These are phyloP conservation scores for Trichodelitschia bisporula DNA, from an alignment of 495 filamentous ascomycete genomes.

Conservation along the genomic window DNA sequence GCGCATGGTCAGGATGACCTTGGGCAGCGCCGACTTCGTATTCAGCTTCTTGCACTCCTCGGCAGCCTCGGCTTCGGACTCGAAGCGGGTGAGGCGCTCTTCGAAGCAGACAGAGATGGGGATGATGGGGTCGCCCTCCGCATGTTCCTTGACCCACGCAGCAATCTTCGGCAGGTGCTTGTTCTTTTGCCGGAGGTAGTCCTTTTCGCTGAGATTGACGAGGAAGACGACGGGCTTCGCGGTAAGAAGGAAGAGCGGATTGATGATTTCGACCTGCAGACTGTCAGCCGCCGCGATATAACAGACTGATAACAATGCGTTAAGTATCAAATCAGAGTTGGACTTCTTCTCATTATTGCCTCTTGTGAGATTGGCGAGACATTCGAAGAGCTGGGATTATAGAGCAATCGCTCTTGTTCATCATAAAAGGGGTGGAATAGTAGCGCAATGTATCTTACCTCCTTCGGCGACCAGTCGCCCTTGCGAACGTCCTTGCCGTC, in stretches of 20 bases:
- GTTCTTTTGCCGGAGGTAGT: slow-evolving; percentile 98
- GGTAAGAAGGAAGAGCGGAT: slow-evolving; percentile 80
- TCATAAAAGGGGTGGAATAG: slow-evolving; percentile 33
- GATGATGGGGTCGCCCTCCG: slow-evolving; percentile 66
- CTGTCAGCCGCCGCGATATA: too few relatives aligned
- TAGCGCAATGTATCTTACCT: slow-evolving; percentile 41
- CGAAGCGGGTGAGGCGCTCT: slow-evolving; percentile 64
- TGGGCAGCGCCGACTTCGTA: slow-evolving; percentile 74
- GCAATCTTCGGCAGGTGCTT: slow-evolving; percentile 87
- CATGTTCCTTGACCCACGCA: slow-evolving; percentile 81
- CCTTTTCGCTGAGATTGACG: slow-evolving; percentile 89
- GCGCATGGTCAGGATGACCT: slow-evolving; percentile 87
- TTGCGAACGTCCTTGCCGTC: slow-evolving; percentile 82
- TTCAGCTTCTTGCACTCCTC: slow-evolving; percentile 78
- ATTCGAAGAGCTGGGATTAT: slow-evolving; percentile 99
- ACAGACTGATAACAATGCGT: too few relatives aligned
- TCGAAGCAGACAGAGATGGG: slow-evolving; percentile 84
- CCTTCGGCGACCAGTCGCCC: slow-evolving; percentile 73
- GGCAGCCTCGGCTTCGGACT: slow-evolving; percentile 46
- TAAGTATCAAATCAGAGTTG: slow-evolving; percentile 33
- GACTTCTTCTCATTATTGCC: slow-evolving; percentile 62
- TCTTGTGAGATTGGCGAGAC: slow-evolving; percentile 44
- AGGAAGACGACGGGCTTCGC: slow-evolving; percentile 96
- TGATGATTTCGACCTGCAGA: slow-evolving; percentile 80
- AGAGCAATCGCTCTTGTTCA: slow-evolving; percentile 95